Evolutionary conservation across 495 filamentous ascomycete species (phyloP).

Genomic region (Talaromyces liani): DNA sequence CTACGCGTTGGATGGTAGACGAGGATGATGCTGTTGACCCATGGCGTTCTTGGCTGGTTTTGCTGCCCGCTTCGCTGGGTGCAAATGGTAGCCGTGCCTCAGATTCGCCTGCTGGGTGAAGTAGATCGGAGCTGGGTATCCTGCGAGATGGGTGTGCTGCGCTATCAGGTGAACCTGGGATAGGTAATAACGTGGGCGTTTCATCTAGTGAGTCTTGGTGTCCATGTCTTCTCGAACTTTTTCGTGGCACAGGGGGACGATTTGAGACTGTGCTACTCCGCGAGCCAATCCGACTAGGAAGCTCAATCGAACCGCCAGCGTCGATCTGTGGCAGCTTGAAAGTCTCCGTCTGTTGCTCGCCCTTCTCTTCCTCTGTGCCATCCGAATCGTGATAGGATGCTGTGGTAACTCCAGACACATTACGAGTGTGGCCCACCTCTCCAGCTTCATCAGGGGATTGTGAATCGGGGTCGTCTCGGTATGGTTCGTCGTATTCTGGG

Average conservation of each 20-base stretch:
- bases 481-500: conserved; percentile 47
- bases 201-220: conserved; percentile 11
- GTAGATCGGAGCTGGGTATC: conserved; percentile 14
- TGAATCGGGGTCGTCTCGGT: conserved; percentile 49
- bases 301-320: conserved; percentile 51
- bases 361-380: conserved; percentile 22
- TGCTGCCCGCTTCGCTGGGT: conserved; percentile 41
- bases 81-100: conserved; percentile 52
- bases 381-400: conserved; percentile 43
- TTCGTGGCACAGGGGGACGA: conserved; percentile 48
- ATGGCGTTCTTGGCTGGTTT: conserved; percentile 40
- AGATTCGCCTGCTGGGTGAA: conserved; percentile 21
- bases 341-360: conserved; percentile 14
- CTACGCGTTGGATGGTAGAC: conserved; percentile 29
- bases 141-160: conserved; percentile 10
- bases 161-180: conserved; percentile 16
- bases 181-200: conserved; percentile 10
- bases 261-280: conserved; percentile 38
- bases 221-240: conserved; percentile 52
- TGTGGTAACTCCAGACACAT: conserved; percentile 16
- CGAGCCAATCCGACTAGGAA: conserved; percentile 57
- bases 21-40: conserved; percentile 38
- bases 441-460: conserved; percentile 5
- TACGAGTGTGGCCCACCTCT: conserved; percentile 20
- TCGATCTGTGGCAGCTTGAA: conserved; percentile 54